Conservation (phyloP, 177 flowering plant genomes). For the Vitis hybrid region DNA sequence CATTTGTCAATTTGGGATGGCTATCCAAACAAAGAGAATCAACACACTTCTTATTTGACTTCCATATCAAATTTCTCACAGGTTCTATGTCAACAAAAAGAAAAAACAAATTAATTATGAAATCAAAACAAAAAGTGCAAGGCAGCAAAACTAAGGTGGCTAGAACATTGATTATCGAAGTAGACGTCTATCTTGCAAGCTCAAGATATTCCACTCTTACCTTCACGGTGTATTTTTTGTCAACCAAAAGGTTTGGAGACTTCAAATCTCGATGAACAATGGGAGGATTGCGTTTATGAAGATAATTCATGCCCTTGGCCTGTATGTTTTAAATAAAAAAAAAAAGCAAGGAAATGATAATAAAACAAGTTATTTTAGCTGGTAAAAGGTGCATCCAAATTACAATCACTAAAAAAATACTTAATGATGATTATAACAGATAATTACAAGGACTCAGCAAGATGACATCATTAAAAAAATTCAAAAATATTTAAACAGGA, state of each 20-base stretch:
- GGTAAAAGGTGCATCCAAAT: too few species aligned
- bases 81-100: too few species aligned
- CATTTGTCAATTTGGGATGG: too few species aligned
- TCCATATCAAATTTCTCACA: too few species aligned
- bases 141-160: not conserved
- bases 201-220: constrained; percentile 29
- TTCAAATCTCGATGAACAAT: constrained; percentile 97
- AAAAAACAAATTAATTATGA: not conserved
- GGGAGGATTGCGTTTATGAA: constrained; percentile 92
- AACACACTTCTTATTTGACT: too few species aligned
- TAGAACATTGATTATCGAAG: not conserved
- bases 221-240: constrained; percentile 95
- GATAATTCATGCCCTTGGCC: constrained; percentile 99
- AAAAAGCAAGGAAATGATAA: constrained; percentile 1
- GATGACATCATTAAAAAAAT: not conserved
- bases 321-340: constrained; percentile 18
- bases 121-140: not conserved
- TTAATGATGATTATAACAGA: too few species aligned
- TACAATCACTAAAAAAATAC: too few species aligned
- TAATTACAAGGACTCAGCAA: not conserved
- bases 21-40: too few species aligned
- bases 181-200: not conserved
- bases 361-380: not conserved
- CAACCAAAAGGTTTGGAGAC: constrained; percentile 97
- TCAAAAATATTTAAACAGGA: not conserved